Evolutionary conservation across 345 rosid genomes (phyloP), one percentile per base, ranked within the genome.

Genomic region (Fremontodendron californicum): DNA sequence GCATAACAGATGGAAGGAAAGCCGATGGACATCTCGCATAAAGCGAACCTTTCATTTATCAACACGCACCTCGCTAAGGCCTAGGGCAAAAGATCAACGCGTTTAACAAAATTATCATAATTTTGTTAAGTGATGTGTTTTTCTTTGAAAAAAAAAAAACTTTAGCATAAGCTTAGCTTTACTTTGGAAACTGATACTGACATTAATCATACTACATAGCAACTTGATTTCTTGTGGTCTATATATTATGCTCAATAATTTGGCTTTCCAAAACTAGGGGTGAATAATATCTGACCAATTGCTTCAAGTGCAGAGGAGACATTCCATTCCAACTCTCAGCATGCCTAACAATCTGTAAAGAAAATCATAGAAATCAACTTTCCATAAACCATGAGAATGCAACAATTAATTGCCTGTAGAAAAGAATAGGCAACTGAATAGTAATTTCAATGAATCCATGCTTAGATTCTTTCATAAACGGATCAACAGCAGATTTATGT

Each of bases 301-400:
- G 97, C 99, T 89, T 88, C 88, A 0, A 90, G 48, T 70, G 97
- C 97, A 52, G 98, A 85, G 51, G 89, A n/a, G n/a, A n/a, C n/a
- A n/a, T n/a, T n/a, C n/a, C 87, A 79, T 86, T 78, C 98, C 99
- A 93, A 75, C 88, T 87, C 90, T 95, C 99, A 0, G 88, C 85
- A 85, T 95, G 97, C 87, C 84, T 81, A 49, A 84, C 82, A 77
- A 95, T 89, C 99, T 89, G 87, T 42, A 13, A 73, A 71, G 3
- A 29, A 15, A 79, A 5, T 5, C n/a, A 43, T 29, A 39, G 6
- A 27, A 13, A 51, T 11, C n/a, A 31, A 46, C n/a, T n/a, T n/a
- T 49, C 18, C n/a, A 5, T 58, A 58, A 58, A 27, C 16, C 63
- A 12, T 5, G 37, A 58, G 35, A 58, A 11, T 25, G 0, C 63